Conservation (phyloP, 257 asterid genomes). For the Solanum ossicruentum region DNA sequence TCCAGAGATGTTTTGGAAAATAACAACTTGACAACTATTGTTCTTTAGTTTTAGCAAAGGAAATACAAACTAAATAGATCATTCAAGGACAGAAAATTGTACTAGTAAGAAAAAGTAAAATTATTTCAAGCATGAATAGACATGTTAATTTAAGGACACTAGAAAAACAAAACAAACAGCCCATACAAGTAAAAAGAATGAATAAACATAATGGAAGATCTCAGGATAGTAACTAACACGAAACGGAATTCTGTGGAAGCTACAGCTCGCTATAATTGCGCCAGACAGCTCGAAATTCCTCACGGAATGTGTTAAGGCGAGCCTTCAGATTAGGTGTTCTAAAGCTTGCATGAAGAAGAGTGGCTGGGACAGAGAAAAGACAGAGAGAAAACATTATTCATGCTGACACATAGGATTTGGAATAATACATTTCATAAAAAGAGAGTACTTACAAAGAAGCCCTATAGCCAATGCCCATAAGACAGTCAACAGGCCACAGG, state of each 20-base stretch:
- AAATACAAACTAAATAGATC: background rate
- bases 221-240: constrained; percentile 17
- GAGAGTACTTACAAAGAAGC: constrained; percentile 48
- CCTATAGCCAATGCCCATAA: constrained; percentile 58
- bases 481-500: constrained; percentile 63
- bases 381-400: background rate
- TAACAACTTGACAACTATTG: background rate
- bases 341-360: constrained; percentile 76
- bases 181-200: background rate
- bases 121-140: background rate
- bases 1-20: background rate
- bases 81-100: background rate
- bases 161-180: background rate
- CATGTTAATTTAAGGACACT: background rate
- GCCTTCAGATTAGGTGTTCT: constrained; percentile 97
- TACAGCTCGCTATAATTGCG: constrained; percentile 90
- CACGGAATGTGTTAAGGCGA: constrained; percentile 91
- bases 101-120: background rate
- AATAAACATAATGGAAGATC: background rate
- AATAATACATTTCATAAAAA: background rate
- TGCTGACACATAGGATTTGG: background rate
- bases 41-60: background rate
- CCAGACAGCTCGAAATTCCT: constrained; percentile 96
- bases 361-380: constrained; percentile 37
- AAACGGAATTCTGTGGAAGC: constrained; percentile 4